Evolutionary conservation across 2,329 filamentous ascomycete species (phyloP).

Genomic region (Apiospora kogelbergensis): DNA sequence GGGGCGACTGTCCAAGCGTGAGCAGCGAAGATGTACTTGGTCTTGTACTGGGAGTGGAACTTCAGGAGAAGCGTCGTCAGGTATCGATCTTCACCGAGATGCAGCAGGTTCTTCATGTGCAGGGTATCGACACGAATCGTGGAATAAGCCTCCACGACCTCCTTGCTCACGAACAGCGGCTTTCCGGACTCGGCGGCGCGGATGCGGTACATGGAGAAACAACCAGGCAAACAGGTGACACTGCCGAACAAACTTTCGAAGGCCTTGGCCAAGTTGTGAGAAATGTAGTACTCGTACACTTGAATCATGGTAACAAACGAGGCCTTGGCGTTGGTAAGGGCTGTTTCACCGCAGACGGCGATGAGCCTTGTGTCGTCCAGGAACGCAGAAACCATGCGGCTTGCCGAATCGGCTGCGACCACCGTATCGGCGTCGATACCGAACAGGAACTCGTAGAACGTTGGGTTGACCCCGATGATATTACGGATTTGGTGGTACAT

Average conservation of each 20-base stretch:
- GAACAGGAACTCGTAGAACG: constrained; percentile 95
- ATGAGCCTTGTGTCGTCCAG: constrained; percentile 91
- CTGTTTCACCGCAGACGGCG: constrained; percentile 91
- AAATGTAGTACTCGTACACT: constrained; percentile 99
- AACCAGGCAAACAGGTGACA: constrained; percentile 96
- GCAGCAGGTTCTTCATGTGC: constrained; percentile 97
- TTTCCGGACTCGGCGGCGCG: constrained; percentile 92
- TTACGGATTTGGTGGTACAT: constrained; percentile 99
- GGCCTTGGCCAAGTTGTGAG: constrained; percentile 93
- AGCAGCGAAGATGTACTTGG: constrained; percentile 90
- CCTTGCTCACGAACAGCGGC: constrained; percentile 91
- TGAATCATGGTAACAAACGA: constrained; percentile 99
- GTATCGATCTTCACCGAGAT: constrained; percentile 96
- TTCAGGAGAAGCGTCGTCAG: constrained; percentile 93
- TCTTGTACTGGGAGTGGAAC: constrained; percentile 92
- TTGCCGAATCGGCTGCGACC: constrained; percentile 84
- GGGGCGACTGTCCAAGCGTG: constrained; percentile 97
- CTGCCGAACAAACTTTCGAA: constrained; percentile 97
- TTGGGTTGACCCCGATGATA: constrained; percentile 97
- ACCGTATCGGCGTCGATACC: constrained; percentile 98
- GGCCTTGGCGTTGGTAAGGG: constrained; percentile 86
- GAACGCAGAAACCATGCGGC: constrained; percentile 89
- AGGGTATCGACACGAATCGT: constrained; percentile 96
- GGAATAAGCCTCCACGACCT: constrained; percentile 83
- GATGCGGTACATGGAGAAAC: constrained; percentile 99